Conservation (phyloP, 306 rosid genomes). For the Lathyrus aphaca region DNA sequence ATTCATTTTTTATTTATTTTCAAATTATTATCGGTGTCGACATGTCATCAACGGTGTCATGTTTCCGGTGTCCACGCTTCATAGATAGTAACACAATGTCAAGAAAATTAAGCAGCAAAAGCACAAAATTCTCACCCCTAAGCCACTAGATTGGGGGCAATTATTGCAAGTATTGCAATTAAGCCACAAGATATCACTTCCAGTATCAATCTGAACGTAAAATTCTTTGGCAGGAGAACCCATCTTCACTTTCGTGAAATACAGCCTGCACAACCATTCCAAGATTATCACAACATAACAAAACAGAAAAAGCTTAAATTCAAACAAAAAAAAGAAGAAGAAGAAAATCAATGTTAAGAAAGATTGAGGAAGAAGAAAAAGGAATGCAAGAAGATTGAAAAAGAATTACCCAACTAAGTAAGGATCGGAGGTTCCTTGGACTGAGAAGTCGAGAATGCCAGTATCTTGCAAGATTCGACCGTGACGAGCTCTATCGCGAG, state of each 20-base stretch:
- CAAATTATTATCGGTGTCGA: no score
- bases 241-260: slow-evolving; percentile 86
- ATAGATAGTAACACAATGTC: neutral
- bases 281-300: slow-evolving; percentile 29
- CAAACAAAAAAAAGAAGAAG: no score
- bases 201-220: slow-evolving; percentile 90
- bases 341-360: neutral
- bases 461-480: slow-evolving; percentile 72
- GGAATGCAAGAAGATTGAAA: neutral
- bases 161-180: slow-evolving; percentile 80
- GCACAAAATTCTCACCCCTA: slow-evolving; percentile 59
- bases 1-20: no score
- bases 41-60: no score
- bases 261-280: slow-evolving; percentile 64
- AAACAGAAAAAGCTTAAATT: neutral
- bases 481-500: slow-evolving; percentile 77
- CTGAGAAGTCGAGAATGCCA: slow-evolving; percentile 86
- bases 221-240: slow-evolving; percentile 96
- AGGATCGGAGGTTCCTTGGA: slow-evolving; percentile 92
- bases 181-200: slow-evolving; percentile 94
- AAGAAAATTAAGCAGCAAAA: slow-evolving; percentile 18
- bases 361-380: neutral
- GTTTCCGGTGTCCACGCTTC: no score
- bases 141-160: slow-evolving; percentile 85
- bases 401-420: slow-evolving; percentile 66